Evolutionary conservation across 306 rosid species (phyloP).

Genomic region (Medicago ruthenica): DNA sequence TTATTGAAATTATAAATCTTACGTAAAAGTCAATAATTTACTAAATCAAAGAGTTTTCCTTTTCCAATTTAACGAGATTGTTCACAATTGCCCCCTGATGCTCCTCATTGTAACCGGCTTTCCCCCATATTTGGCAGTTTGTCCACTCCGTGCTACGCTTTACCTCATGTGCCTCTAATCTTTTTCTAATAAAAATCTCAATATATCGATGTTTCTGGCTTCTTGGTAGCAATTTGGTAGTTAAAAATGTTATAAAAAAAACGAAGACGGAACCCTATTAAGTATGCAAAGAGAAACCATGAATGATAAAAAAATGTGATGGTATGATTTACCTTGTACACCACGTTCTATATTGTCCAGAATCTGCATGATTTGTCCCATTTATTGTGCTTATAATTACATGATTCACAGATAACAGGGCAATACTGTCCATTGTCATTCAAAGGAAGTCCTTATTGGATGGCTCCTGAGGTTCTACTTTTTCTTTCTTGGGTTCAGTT

Average conservation of each 20-base stretch:
- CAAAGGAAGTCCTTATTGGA: constrained; percentile 99
- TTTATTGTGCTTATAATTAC: constrained; percentile 38
- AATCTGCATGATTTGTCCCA: constrained; percentile 40
- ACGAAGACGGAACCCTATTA: not conserved
- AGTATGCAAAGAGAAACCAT: constrained; percentile 28
- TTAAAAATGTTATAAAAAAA: not conserved
- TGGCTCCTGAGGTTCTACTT: constrained; percentile 95
- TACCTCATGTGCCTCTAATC: too few species aligned
- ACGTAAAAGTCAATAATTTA: too few species aligned
- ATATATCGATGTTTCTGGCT: too few species aligned
- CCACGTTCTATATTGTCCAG: constrained; percentile 29
- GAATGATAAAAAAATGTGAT: not conserved
- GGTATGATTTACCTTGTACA: constrained; percentile 26
- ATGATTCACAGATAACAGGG: constrained; percentile 78
- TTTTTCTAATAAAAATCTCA: not conserved
- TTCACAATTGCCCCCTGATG: too few species aligned
- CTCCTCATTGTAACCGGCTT: too few species aligned
- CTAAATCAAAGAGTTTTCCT: too few species aligned
- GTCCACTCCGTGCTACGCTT: too few species aligned
- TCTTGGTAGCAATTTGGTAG: too few species aligned
- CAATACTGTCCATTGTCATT: constrained; percentile 89
- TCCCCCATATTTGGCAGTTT: too few species aligned
- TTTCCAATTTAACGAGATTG: too few species aligned
- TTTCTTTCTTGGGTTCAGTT: constrained; percentile 23
- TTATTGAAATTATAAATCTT: too few species aligned